Percentiles rank a stretch among this genome's conserved stretches.
Conservation (phyloP, 2,329 filamentous ascomycete species). For the Hymenoscyphus repandus region DNA sequence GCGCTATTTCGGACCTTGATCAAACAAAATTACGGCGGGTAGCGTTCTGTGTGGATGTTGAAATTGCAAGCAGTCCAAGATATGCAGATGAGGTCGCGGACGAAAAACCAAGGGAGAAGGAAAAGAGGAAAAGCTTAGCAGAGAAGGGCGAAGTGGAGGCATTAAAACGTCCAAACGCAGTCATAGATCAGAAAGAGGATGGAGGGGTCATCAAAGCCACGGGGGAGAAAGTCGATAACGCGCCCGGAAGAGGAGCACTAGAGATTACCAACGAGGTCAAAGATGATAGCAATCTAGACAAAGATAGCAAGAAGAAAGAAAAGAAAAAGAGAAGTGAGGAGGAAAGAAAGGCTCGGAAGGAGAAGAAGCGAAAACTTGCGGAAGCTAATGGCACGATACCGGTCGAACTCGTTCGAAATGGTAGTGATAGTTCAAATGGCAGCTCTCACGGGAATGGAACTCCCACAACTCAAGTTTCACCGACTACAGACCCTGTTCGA, state of each 20-base stretch:
- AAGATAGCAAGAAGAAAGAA: constrained; percentile 70
- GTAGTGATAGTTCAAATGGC: constrained; percentile 47
- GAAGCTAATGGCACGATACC: constrained; percentile 85
- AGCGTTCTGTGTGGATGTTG: constrained; percentile 94
- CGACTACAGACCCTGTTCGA: constrained; percentile 84
- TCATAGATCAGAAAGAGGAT: constrained; percentile 53
- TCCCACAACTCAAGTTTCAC: constrained; percentile 56
- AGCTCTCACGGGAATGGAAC: constrained; percentile 26
- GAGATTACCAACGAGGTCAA: constrained; percentile 28
- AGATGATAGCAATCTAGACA: constrained; percentile 20
- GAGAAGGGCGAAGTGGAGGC: constrained; percentile 60
- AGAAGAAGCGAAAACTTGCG: constrained; percentile 77
- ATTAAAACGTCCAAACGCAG: constrained; percentile 59
- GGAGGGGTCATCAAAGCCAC: constrained; percentile 39
- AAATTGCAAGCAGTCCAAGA: constrained; percentile 83
- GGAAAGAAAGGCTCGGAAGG: constrained; percentile 85
- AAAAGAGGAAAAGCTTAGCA: constrained; percentile 55
- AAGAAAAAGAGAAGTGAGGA: constrained; percentile 96
- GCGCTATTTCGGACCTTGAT: constrained; percentile 72
- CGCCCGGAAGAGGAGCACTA: constrained; percentile 33
- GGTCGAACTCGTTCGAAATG: constrained; percentile 72
- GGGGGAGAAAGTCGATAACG: constrained; percentile 37
- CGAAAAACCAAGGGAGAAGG: constrained; percentile 41
- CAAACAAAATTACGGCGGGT: constrained; percentile 79
- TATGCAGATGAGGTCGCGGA: constrained; percentile 56